Percentiles rank a stretch among this genome's conserved stretches.
These are phyloP conservation scores for Silene uniflora DNA, from an alignment of 148 eudicot genomes.

Conservation along the genomic window DNA sequence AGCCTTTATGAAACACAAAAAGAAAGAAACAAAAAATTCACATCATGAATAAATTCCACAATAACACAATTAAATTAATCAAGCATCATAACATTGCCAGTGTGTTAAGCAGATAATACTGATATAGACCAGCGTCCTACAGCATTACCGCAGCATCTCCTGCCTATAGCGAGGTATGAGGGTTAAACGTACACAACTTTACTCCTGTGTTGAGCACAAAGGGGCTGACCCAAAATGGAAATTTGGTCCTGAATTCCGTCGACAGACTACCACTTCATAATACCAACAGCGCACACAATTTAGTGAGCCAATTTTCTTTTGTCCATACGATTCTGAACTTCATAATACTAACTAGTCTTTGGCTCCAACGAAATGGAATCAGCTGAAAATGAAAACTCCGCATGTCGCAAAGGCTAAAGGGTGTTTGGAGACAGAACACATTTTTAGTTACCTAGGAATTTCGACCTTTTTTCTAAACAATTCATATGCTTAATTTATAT, in stretches of 20 bases:
- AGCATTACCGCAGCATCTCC: background rate
- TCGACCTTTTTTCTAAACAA: too few species aligned
- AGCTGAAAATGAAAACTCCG: background rate
- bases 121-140: background rate
- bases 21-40: background rate
- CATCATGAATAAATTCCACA: background rate
- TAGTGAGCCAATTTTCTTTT: background rate
- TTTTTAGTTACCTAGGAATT: background rate
- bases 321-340: too few species aligned
- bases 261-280: background rate
- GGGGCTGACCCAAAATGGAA: background rate
- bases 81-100: background rate
- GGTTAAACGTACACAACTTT: background rate
- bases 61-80: background rate
- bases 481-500: background rate
- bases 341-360: too few species aligned
- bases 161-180: background rate
- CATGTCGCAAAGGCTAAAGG: background rate
- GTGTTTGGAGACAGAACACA: background rate
- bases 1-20: slow-evolving; percentile 45
- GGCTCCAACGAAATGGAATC: background rate
- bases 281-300: background rate
- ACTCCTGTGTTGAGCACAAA: background rate
- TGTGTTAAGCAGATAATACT: background rate
- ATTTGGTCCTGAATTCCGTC: background rate